Base-by-base conservation (phyloP, 345 rosid genomes). In the Eucalyptus polyanthemos region DNA sequence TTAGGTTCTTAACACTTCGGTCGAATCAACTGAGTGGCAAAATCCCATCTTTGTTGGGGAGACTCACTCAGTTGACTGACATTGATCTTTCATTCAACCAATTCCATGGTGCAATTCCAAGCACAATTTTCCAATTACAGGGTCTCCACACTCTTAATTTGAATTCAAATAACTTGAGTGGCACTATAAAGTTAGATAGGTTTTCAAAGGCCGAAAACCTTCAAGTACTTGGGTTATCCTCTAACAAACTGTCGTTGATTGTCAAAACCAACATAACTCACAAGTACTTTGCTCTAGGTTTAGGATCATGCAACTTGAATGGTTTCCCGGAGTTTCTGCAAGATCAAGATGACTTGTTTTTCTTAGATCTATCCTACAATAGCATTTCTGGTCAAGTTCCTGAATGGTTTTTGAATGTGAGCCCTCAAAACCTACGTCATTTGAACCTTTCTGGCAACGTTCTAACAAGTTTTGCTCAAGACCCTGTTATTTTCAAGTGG, bases 311-410 rank as follows among this genome's bases (percentile, higher is more conserved):
- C 89, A 88, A 88, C 34, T 58, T 92, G 9, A 50, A 5, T 4
- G 72, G 80, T 62, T 45, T 91, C 47, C 93, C 91, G 10, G 8
- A 17, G 42, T 92, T 90, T 86, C 87, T 92, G 3, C 21, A 5
- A 4, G 3, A 49, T 22, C 92, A 90, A 34, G 21, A 85, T 37
- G 8, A 87, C 1, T 51, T 88, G 85, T 2, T 1, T 4, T 21
- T 8, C 24, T n/a, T 92, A 56, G 87, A 76, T 22, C 88, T 92
- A 9, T 80, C 89, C 42, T 17, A 34, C 14, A 90, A 90, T 72
- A 89, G 72, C 50, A 56, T 92, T 24, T 25, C 9, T 3, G 92
- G 92, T 27, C 54, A 51, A 31, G 51, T 92, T 16, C 92, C 92
- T 3, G n/a, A 87, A 16, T 92, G 94, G 92, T 22, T 91, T 4